These are phyloP conservation scores for Abelmoschus esculentus DNA, from an alignment of 345 rosid species.

Conservation along the genomic window DNA sequence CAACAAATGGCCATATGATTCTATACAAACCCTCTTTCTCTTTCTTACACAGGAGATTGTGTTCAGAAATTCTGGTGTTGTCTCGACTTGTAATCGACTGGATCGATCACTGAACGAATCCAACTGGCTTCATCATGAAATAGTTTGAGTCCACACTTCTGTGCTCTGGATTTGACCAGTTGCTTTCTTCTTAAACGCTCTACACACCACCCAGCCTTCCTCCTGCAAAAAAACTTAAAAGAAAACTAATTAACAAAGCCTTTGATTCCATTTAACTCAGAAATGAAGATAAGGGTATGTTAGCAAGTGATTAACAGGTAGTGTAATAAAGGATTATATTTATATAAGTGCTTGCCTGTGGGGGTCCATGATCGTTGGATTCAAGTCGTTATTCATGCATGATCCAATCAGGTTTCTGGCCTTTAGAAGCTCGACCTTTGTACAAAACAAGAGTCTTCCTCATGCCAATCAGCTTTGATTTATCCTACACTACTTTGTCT, in stretches of 20 bases:
- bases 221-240: conserved; percentile 19
- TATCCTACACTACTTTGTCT: conserved; percentile 86
- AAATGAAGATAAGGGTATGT: too few species aligned
- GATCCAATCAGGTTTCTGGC: conserved; percentile 92
- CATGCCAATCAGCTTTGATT: conserved; percentile 83
- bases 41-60: conserved; percentile 29
- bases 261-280: too few species aligned
- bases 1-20: too few species aligned
- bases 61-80: conserved; percentile 26
- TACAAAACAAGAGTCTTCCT: conserved; percentile 96
- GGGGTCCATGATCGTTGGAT: conserved; percentile 84
- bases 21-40: conserved; percentile 33
- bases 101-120: conserved; percentile 42
- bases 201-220: conserved; percentile 98
- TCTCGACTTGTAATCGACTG: conserved; percentile 43
- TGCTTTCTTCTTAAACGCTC: conserved; percentile 82
- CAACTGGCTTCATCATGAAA: conserved; percentile 56
- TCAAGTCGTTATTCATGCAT: conserved; percentile 96
- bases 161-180: conserved; percentile 45
- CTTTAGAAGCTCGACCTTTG: conserved; percentile 97
- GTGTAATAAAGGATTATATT: too few species aligned
- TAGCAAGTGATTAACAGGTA: too few species aligned
- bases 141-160: conserved; percentile 61
- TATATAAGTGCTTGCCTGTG: conserved; percentile 46
- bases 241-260: neutral